Percentiles rank a stretch among this genome's conserved stretches.
These are phyloP conservation scores for Talaromyces stipitatus DNA, from an alignment of 495 filamentous ascomycete species.

Conservation along the genomic window DNA sequence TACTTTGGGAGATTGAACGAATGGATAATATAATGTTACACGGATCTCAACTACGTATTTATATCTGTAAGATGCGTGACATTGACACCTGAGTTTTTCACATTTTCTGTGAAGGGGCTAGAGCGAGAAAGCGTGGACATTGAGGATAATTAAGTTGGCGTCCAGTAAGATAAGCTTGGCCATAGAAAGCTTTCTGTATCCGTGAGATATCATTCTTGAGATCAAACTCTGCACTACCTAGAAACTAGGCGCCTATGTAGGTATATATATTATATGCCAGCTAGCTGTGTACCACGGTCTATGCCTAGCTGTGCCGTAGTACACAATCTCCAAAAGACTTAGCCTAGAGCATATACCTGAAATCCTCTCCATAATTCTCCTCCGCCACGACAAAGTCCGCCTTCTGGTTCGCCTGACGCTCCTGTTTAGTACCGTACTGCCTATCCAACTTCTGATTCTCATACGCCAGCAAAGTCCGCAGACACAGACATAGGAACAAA, in stretches of 20 bases:
- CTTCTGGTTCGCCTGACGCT: slow-evolving; percentile 13
- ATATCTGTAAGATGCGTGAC: background rate
- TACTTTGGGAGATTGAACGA: background rate
- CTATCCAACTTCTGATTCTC: slow-evolving; percentile 55
- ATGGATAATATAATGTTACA: background rate
- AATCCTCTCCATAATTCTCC: slow-evolving; percentile 45
- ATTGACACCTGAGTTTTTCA: background rate
- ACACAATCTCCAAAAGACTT: background rate
- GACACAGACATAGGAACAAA: slow-evolving; percentile 41
- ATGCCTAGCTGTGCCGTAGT: background rate
- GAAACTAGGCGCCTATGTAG: background rate
- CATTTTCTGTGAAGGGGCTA: background rate
- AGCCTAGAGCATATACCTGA: slow-evolving; percentile 37
- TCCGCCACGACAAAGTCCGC: slow-evolving; percentile 22
- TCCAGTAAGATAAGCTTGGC: too few species aligned
- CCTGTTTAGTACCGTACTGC: slow-evolving; percentile 31
- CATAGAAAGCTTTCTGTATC: too few species aligned
- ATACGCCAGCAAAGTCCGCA: slow-evolving; percentile 52
- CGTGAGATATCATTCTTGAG: too few species aligned
- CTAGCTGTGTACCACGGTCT: background rate
- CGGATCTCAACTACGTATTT: background rate
- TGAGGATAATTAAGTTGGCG: too few species aligned
- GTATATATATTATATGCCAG: too few species aligned
- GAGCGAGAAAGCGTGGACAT: too few species aligned
- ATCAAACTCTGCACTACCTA: background rate